Evolutionary conservation across 805 yeast genomes (phyloP), one percentile per base, ranked within the genome.

Genomic region (Pichia paraexigua): DNA sequence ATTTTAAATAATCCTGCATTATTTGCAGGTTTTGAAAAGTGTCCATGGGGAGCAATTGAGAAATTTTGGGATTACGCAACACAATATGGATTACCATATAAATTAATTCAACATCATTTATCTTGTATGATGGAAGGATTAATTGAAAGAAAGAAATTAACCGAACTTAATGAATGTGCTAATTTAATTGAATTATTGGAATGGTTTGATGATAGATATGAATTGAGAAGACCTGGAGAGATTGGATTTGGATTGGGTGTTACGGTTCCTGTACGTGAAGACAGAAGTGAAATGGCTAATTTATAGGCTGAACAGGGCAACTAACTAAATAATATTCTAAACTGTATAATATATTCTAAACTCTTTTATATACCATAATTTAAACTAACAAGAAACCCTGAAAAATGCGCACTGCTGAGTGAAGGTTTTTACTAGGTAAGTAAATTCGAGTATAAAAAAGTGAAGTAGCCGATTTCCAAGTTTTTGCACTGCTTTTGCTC

Each of bases 11-110:
- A 94, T 64, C 99, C 99, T 0, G 95, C 91, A 0, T 61, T 94
- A 57, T 94, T 94, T 69, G 78, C 86, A 2, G 96, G 95, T 0
- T 78, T 66, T 61, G 71, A 71, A 0, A 72, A 70, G 48, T 84
- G 96, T 2, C 97, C 98, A 2, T 94, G 98, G 97, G 79, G 83
- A 8, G 92, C 95, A 9, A 70, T 94, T 7, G 99, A 94, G 65
- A 72, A 74, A 53, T 87, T 92, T 63, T 80, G 90, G 86, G 83
- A 87, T 60, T 80, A 83, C 57, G 78, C 87, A 10, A 77, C 88
- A 17, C 79, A 83, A 21, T 89, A 83, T 62, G 97, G 97, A 0
- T 71, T 90, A 51, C 97, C 95, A 1, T 92, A 80, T 63, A 80
- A 91, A 62, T 72, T 92, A 40, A 74, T 82, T 4, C 96, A 89